Base-by-base conservation (phyloP, 2,329 filamentous ascomycete species). In the Xylariaceae sp. region DNA sequence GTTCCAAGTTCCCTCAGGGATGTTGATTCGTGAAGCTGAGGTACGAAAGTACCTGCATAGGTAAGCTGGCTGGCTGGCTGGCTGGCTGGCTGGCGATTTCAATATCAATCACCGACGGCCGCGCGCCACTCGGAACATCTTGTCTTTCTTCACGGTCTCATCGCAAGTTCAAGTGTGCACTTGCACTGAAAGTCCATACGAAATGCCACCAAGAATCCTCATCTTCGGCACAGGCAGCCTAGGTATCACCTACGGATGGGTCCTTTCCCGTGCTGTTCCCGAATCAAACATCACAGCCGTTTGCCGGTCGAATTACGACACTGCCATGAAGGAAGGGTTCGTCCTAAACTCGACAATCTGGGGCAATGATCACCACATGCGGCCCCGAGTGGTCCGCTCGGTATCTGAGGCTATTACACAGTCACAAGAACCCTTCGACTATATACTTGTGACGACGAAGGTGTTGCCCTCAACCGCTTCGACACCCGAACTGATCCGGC, bases 201-300 rank as follows among this genome's bases (percentile, higher is more conserved):
- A 55, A 26, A 55, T 50, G 52, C 35, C 57, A 4, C 55, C 63
- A 27, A 63, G 57, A 44, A 47, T 65, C n/a, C 56, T 70, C 6
- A 32, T 70, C 26, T 69, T 70, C 41, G 72, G 68, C 4, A 64
- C 71, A 7, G 71, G 67, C 50, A 70, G 65, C 61, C 64, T 74
- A 31, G 69, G 68, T 31, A 44, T 61, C 1, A 61, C 66, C 6
- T 61, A 69, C 45, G 43, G 61, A 4, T 66, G 59, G 56, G 39
- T 67, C 1, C 55, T 68, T 27, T 67, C 64, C 1, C 57, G 63
- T 5, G 54, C 50, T n/a, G 50, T 47, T n/a, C 52, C 54, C 3
- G 51, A 58, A 51, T 53, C 60, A 9, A 63, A 67, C 53, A 62
- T 70, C 51, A 65, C 64, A 4, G 61, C 66, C 4, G 53, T 67